Conservation (phyloP, 2,329 filamentous ascomycete species). For the Cercospora sp. region DNA sequence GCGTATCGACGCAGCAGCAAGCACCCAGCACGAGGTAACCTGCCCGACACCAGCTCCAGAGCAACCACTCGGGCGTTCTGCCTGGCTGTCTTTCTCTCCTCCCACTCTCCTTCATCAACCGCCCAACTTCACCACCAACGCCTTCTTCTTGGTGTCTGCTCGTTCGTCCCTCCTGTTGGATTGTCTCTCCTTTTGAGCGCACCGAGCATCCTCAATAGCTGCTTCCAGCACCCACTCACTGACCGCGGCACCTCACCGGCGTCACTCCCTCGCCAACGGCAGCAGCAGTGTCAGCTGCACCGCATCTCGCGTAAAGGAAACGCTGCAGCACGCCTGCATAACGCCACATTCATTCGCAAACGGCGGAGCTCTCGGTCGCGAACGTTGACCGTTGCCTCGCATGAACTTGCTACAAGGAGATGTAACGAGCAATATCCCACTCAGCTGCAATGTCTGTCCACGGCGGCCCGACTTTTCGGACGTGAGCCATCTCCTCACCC, state of each 20-base stretch:
- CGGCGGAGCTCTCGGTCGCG: neutral
- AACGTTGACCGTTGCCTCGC: conserved; percentile 13
- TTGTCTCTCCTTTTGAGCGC: conserved; percentile 13
- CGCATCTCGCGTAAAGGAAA: neutral
- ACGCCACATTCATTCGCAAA: conserved; percentile 12
- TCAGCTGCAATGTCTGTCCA: conserved; percentile 81
- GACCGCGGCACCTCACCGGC: conserved; percentile 15
- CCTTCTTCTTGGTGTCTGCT: conserved; percentile 24
- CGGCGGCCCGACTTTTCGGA: conserved; percentile 82
- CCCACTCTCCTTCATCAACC: conserved; percentile 18
- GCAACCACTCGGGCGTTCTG: neutral
- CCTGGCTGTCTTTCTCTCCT: conserved; percentile 14
- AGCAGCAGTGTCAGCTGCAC: conserved; percentile 10
- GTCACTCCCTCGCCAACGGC: conserved; percentile 25
- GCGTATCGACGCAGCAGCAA: conserved; percentile 1
- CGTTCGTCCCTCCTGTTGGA: conserved; percentile 33
- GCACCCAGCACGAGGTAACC: neutral
- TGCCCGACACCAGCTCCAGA: conserved; percentile 5
- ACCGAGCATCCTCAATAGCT: conserved; percentile 22
- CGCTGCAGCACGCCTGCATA: conserved; percentile 1
- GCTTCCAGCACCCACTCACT: conserved; percentile 28
- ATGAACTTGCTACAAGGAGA: conserved; percentile 39
- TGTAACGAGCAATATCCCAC: conserved; percentile 55
- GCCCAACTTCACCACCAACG: conserved; percentile 16
- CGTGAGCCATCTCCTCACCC: conserved; percentile 86